Evolutionary conservation across 805 yeast genomes (phyloP).

Genomic region (Blastobotrys chiropterorum): DNA sequence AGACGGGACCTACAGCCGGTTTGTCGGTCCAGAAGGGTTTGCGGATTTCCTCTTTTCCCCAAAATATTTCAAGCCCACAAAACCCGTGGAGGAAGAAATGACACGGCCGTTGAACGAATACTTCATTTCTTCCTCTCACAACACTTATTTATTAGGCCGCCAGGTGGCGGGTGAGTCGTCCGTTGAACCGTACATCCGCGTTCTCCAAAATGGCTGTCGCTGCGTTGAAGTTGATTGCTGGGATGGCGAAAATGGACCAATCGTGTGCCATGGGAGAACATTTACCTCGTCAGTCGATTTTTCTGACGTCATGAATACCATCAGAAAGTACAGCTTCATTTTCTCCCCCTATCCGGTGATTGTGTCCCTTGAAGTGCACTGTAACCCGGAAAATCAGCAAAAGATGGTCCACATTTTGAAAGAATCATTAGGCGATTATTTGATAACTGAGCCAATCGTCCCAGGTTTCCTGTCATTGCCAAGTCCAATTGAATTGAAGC

Average conservation of each 20-base stretch:
- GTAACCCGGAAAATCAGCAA: conserved; percentile 62
- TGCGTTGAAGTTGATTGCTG: conserved; percentile 94
- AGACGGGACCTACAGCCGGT: too few relatives aligned
- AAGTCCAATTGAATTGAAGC: conserved; percentile 65
- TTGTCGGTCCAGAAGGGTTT: conserved; percentile 29
- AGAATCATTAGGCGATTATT: conserved; percentile 51
- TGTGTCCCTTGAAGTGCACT: conserved; percentile 78
- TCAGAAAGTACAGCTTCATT: conserved; percentile 83
- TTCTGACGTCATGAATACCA: conserved; percentile 59
- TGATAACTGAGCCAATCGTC: conserved; percentile 40
- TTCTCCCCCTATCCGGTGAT: conserved; percentile 81
- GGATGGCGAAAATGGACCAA: conserved; percentile 80
- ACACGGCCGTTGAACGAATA: conserved; percentile 75
- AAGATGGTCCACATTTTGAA: conserved; percentile 47
- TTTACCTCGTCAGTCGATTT: conserved; percentile 71
- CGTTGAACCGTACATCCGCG: conserved; percentile 81
- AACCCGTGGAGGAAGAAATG: conserved; percentile 34
- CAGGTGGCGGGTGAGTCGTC: conserved; percentile 86
- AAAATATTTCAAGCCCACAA: conserved; percentile 19
- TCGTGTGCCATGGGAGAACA: conserved; percentile 85
- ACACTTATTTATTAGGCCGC: conserved; percentile 82
- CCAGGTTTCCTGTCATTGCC: conserved; percentile 43
- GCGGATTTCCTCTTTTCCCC: conserved; percentile 35
- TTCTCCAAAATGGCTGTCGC: conserved; percentile 85
- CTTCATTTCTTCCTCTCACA: conserved; percentile 88